These are phyloP conservation scores for Monosporascus sp. DNA, from an alignment of 2,329 filamentous ascomycete genomes.

Conservation along the genomic window DNA sequence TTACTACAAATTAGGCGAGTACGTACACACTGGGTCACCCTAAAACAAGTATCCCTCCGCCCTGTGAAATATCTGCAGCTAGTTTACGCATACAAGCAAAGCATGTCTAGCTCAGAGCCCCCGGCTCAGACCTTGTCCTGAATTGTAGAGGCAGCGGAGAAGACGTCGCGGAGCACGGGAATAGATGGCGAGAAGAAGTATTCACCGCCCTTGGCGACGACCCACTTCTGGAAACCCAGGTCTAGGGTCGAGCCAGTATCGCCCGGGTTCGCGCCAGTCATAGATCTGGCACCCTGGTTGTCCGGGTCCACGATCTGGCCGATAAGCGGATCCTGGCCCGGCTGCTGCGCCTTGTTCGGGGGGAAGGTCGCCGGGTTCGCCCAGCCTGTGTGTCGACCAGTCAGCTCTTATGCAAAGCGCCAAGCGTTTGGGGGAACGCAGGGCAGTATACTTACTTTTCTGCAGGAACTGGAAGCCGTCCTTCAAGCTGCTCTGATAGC, in stretches of 20 bases:
- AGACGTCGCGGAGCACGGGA: conserved; percentile 12
- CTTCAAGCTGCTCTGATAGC: conserved; percentile 37
- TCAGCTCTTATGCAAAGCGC: conserved; percentile 14
- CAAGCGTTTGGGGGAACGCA: conserved; percentile 11
- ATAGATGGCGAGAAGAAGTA: conserved; percentile 42
- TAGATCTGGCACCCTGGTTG: conserved; percentile 16
- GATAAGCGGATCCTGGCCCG: conserved; percentile 32
- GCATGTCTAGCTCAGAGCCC: neutral
- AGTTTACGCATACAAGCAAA: too few relatives aligned
- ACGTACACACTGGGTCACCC: too few relatives aligned
- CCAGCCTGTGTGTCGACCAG: neutral
- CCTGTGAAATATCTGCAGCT: too few relatives aligned
- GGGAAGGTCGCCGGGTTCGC: neutral
- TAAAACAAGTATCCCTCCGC: too few relatives aligned
- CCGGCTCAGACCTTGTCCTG: neutral
- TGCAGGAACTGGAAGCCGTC: conserved; percentile 37
- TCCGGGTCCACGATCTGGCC: conserved; percentile 20
- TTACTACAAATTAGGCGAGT: too few relatives aligned
- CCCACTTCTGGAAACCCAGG: conserved; percentile 29
- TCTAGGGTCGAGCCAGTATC: conserved; percentile 9
- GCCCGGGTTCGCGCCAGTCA: conserved; percentile 19
- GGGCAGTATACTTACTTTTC: conserved; percentile 17
- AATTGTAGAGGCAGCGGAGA: neutral
- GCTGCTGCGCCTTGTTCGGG: conserved; percentile 8
- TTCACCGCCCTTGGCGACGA: conserved; percentile 36